Conservation (phyloP, 805 yeast species). For the Starmerella apis region DNA sequence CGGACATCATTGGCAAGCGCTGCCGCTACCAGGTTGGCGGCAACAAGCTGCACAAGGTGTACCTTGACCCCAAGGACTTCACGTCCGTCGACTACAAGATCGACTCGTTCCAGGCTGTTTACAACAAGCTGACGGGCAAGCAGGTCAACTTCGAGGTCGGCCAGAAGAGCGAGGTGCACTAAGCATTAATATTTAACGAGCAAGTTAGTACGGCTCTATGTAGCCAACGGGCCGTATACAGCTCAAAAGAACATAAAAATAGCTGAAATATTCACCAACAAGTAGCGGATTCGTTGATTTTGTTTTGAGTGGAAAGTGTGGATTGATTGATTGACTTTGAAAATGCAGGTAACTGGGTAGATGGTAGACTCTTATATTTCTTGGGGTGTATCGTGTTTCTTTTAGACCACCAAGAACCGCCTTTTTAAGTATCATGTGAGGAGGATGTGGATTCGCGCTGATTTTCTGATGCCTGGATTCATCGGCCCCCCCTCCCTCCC, state of each 20-base stretch:
- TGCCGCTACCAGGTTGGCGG: slow-evolving; percentile 98
- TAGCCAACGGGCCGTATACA: background rate
- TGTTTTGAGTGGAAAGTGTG: too few relatives aligned
- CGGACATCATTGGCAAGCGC: slow-evolving; percentile 98
- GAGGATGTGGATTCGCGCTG: too few relatives aligned
- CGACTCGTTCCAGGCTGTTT: slow-evolving; percentile 97
- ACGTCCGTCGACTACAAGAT: slow-evolving; percentile 95
- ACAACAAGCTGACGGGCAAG: slow-evolving; percentile 98
- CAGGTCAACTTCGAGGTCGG: slow-evolving; percentile 92
- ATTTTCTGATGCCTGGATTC: too few relatives aligned
- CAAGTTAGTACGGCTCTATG: background rate
- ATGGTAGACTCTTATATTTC: too few relatives aligned
- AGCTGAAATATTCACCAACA: slow-evolving; percentile 1
- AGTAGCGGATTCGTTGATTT: background rate
- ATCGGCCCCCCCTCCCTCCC: too few relatives aligned
- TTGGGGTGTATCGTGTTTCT: too few relatives aligned
- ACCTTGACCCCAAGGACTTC: slow-evolving; percentile 96
- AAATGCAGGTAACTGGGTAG: too few relatives aligned
- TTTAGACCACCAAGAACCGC: too few relatives aligned
- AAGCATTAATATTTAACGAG: slow-evolving; percentile 13
- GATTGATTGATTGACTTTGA: too few relatives aligned
- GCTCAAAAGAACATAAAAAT: slow-evolving; percentile 6
- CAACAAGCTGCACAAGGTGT: slow-evolving; percentile 93
- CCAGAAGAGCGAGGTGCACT: slow-evolving; percentile 25
- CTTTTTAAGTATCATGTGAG: too few relatives aligned